Evolutionary conservation across 257 asterid species (phyloP).

Genomic region (Dorcoceras hygrometricum): DNA sequence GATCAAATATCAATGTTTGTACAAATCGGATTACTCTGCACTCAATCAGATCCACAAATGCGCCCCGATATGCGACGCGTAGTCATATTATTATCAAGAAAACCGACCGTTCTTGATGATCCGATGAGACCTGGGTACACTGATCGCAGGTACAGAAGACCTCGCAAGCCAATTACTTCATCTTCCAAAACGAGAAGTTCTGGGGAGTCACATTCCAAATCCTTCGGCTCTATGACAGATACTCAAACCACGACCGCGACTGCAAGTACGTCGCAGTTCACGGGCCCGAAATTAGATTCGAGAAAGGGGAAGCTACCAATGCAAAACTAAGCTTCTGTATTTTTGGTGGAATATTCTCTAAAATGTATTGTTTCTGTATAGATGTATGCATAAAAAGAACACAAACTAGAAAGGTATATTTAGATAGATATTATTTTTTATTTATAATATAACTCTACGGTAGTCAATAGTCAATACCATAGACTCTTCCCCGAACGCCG

Average conservation of each 20-base stretch:
- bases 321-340: slow-evolving; percentile 21
- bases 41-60: slow-evolving; percentile 65
- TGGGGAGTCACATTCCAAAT: slow-evolving; percentile 38
- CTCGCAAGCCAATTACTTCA: slow-evolving; percentile 30
- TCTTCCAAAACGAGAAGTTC: slow-evolving; percentile 47
- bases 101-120: slow-evolving; percentile 64
- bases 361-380: background rate
- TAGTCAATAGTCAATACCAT: no score
- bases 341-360: no score
- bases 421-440: background rate
- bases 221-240: slow-evolving; percentile 42
- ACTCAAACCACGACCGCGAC: slow-evolving; percentile 43
- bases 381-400: background rate
- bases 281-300: slow-evolving; percentile 35
- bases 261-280: slow-evolving; percentile 34
- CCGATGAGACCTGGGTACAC: slow-evolving; percentile 78
- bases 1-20: slow-evolving; percentile 51
- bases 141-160: slow-evolving; percentile 51
- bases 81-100: slow-evolving; percentile 61
- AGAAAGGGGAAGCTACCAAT: slow-evolving; percentile 51
- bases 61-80: slow-evolving; percentile 85
- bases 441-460: no score
- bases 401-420: background rate
- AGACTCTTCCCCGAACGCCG: no score
- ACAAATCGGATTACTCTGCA: slow-evolving; percentile 72